Base-by-base conservation (phyloP, 1,284 basidiomycete species). In the Marasmius sp. region DNA sequence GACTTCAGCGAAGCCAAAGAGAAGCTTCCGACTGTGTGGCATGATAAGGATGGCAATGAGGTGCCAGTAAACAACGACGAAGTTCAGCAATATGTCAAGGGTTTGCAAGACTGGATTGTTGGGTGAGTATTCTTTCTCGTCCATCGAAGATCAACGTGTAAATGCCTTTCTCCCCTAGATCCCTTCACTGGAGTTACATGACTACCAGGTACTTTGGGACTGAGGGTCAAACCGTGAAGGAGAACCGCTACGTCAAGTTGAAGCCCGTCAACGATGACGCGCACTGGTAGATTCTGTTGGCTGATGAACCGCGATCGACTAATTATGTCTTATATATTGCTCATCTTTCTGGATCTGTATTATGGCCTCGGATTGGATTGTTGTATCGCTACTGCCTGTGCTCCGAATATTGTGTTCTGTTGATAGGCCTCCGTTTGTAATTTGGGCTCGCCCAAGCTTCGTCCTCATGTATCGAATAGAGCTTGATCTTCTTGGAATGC, bases 111-210 rank as follows among this genome's bases (percentile, higher is more conserved):
- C 62, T 87, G 85, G 85, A 84, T 84, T 50, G 78, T 84, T 38
- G 85, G 84, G 74, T 84, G 75, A 43, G 71, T 70, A 51, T 9
- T 56, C 47, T 33, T 43, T 41, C 45, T 11, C 16, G 41, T 33
- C 36, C 16, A 33, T 38, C 38, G 47, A 18, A 34, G 11, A 14
- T 9, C 20, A 38, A 27, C 22, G 8, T 33, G 45, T 18, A 39
- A 8, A 39, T 22, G 39, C 43, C 45, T 54, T 38, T 27, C 33
- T 16, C 14, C 1, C 11, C 22, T 60, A 82, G 80, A 2, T 80
- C 79, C 43, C 70, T 86, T 43, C 81, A 84, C 63, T 86, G 85
- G 85, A 84, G 82, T 68, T 87, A 86, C 69, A 79, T 80, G 71
- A 82, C 81, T 4, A 76, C 78, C 54, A 74, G 85, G 6, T 86